Evolutionary conservation across 108 stramenopile genomes (phyloP).

Genomic region (Schizochytrium sp.): DNA sequence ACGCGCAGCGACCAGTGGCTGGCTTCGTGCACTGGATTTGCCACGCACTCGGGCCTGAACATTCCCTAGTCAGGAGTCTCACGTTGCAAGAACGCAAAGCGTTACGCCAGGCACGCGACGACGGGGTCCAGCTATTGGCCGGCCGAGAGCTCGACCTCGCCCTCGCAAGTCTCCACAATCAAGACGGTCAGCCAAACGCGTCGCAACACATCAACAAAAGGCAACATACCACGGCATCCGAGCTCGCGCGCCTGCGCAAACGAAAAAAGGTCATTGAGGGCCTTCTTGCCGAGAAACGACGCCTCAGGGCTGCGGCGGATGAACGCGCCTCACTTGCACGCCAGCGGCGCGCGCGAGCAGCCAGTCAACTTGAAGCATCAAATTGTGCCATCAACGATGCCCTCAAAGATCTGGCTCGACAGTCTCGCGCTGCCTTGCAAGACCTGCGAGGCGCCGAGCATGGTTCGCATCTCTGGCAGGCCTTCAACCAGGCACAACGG

Average conservation of each 20-base stretch:
- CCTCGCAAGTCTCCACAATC: neutral
- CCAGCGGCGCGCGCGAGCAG: neutral
- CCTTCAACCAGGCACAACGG: neutral
- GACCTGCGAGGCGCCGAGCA: neutral
- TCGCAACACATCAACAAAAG: too few species aligned
- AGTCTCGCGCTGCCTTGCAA: neutral
- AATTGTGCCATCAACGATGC: neutral
- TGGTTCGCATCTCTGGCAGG: neutral
- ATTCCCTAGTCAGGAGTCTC: neutral
- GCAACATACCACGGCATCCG: too few species aligned
- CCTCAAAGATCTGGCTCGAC: neutral
- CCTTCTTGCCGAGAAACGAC: neutral
- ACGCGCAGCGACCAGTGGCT: neutral
- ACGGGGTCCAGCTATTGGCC: neutral
- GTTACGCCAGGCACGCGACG: neutral
- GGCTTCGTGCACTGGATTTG: neutral
- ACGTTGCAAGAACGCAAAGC: neutral
- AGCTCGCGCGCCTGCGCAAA: neutral
- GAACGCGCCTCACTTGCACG: neutral
- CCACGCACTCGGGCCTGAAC: neutral
- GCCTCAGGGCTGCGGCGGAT: neutral
- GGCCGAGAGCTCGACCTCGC: neutral
- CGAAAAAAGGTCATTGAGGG: neutral
- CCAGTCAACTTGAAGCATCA: neutral
- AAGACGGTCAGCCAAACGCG: neutral